These are phyloP conservation scores for Paspalum vaginatum DNA, from an alignment of 176 grass and related monocot genomes.

Conservation along the genomic window DNA sequence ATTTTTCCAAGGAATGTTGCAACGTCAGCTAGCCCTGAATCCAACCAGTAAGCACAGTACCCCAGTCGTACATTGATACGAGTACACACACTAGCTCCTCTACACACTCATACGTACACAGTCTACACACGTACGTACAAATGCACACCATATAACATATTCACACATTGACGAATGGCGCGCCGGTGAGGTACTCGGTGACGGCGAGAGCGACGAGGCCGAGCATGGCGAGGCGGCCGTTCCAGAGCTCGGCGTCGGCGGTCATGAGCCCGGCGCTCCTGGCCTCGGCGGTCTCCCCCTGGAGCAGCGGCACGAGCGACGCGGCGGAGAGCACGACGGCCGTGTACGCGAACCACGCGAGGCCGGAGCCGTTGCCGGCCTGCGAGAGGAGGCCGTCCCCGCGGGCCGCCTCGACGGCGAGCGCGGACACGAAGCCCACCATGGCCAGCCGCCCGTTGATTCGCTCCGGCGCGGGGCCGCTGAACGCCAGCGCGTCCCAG, in stretches of 20 bases:
- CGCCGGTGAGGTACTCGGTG: slow-evolving; percentile 51
- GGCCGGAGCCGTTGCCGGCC: slow-evolving; percentile 28
- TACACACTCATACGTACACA: too few species aligned
- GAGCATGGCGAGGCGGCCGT: slow-evolving; percentile 81
- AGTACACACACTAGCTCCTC: too few species aligned
- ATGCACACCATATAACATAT: too few species aligned
- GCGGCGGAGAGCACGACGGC: too few species aligned
- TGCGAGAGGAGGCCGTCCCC: slow-evolving; percentile 45
- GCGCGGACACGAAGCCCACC: slow-evolving; percentile 61
- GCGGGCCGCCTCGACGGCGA: slow-evolving; percentile 50
- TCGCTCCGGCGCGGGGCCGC: slow-evolving; percentile 59
- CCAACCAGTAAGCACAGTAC: too few species aligned
- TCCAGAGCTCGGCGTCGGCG: slow-evolving; percentile 77
- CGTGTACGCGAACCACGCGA: not conserved
- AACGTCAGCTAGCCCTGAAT: too few species aligned
- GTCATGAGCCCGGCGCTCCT: slow-evolving; percentile 40
- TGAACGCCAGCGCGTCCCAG: slow-evolving; percentile 60
- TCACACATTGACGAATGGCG: too few species aligned
- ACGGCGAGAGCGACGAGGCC: slow-evolving; percentile 66
- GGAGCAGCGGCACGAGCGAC: too few species aligned
- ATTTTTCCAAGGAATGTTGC: too few species aligned
- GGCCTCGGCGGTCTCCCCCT: too few species aligned
- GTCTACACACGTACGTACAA: too few species aligned
- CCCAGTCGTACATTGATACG: too few species aligned
- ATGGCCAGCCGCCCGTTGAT: slow-evolving; percentile 72